phyloP scores from a whole-genome alignment of 257 asterid genomes.

The Capsicum chinense region DNA sequence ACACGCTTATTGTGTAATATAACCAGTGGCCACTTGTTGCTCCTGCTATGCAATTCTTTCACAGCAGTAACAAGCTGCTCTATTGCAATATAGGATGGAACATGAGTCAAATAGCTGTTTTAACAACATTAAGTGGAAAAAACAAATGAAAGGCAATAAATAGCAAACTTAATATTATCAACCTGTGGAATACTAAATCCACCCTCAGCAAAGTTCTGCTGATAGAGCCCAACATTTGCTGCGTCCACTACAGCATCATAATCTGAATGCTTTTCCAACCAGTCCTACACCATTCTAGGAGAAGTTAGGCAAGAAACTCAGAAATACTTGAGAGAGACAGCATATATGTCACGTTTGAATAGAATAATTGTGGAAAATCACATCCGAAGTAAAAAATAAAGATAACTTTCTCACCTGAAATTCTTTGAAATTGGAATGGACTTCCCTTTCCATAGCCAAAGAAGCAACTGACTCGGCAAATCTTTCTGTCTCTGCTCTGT shows the following conservation, averaged over 20 bases:
- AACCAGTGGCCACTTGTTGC: slow-evolving; percentile 68
- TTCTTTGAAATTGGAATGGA: slow-evolving; percentile 70
- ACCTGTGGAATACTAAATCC: slow-evolving; percentile 92
- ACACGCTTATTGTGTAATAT: slow-evolving; percentile 83
- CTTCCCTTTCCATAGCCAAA: slow-evolving; percentile 83
- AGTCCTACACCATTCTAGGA: slow-evolving; percentile 54
- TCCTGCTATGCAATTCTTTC: slow-evolving; percentile 61
- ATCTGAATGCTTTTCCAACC: slow-evolving; percentile 75
- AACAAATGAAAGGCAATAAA: slow-evolving; percentile 27
- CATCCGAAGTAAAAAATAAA: not conserved
- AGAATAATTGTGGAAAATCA: not conserved
- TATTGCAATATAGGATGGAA: slow-evolving; percentile 39
- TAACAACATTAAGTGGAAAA: not conserved
- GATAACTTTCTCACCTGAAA: slow-evolving; percentile 62
- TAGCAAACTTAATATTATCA: slow-evolving; percentile 35
- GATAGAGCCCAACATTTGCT: slow-evolving; percentile 88
- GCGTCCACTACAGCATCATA: slow-evolving; percentile 88
- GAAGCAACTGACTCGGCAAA: slow-evolving; percentile 80
- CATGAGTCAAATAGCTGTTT: slow-evolving; percentile 16
- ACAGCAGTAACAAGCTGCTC: slow-evolving; percentile 96
- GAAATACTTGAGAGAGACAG: not conserved
- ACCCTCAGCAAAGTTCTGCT: slow-evolving; percentile 89
- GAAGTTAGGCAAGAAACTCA: not conserved
- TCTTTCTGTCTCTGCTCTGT: slow-evolving; percentile 65
- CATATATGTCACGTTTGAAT: not conserved